Evolutionary conservation across 345 rosid species (phyloP).

Genomic region (Eucalyptus fibrosa): DNA sequence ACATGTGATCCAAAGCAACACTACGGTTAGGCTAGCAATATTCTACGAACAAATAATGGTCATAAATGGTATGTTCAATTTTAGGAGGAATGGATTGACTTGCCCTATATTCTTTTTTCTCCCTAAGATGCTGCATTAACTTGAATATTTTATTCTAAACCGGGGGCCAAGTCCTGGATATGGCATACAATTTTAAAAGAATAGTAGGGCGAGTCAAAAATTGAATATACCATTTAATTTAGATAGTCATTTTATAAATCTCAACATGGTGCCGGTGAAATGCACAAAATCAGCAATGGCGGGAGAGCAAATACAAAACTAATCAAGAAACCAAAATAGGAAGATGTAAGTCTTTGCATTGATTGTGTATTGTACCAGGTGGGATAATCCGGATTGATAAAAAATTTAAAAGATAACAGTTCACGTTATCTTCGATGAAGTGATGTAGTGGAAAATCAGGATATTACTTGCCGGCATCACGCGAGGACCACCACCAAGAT

Average conservation of each 20-base stretch:
- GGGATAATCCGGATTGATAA: neutral
- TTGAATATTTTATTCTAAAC: neutral
- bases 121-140: neutral
- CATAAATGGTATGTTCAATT: neutral
- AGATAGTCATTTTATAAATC: neutral
- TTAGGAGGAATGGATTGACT: neutral
- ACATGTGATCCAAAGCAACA: neutral
- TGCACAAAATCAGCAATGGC: neutral
- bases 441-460: neutral
- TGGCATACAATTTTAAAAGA: neutral
- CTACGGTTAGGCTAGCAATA: neutral
- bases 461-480: neutral
- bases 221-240: neutral
- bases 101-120: neutral
- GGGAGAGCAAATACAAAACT: neutral
- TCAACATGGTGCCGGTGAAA: neutral
- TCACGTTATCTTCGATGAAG: neutral
- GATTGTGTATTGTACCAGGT: neutral
- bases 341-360: neutral
- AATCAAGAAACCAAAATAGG: neutral
- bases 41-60: neutral
- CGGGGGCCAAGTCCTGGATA: neutral
- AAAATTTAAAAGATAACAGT: neutral
- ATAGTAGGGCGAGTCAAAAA: neutral
- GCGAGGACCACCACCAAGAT: neutral